These are phyloP conservation scores for Coemansia sp. DNA, from an alignment of 192 early-diverging fungal species.

Conservation along the genomic window DNA sequence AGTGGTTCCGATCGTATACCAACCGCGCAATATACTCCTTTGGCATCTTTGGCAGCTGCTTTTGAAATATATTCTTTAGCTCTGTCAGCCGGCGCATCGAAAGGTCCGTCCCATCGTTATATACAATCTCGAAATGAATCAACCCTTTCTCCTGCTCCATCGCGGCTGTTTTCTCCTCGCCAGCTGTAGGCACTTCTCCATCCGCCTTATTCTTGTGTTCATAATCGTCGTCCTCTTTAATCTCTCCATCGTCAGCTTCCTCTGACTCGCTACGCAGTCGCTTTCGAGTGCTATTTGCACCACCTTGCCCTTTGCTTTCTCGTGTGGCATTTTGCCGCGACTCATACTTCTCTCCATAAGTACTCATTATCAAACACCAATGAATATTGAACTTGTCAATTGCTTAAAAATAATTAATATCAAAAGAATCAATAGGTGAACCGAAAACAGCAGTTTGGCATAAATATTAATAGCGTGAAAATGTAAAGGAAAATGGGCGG, in stretches of 20 bases:
- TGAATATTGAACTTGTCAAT: too few species aligned
- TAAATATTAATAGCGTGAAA: neutral
- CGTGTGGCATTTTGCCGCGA: constrained; percentile 44
- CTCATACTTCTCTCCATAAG: constrained; percentile 52
- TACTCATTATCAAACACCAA: constrained; percentile 16
- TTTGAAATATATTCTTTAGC: constrained; percentile 94
- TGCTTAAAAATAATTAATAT: neutral
- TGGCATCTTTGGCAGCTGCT: constrained; percentile 98
- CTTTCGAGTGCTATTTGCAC: constrained; percentile 19
- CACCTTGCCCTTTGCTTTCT: constrained; percentile 6
- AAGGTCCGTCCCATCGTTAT: constrained; percentile 74
- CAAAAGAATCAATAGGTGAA: neutral
- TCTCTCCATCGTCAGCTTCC: constrained; percentile 29
- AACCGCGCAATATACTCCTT: constrained; percentile 96
- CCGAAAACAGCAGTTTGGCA: neutral
- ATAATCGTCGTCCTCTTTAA: constrained; percentile 27
- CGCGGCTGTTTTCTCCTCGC: constrained; percentile 57
- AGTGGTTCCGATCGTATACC: constrained; percentile 93
- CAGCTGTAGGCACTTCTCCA: constrained; percentile 12
- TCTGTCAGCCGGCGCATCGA: constrained; percentile 89
- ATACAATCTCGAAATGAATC: constrained; percentile 72
- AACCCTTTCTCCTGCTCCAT: constrained; percentile 64
- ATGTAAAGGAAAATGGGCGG: neutral
- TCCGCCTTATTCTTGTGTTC: constrained; percentile 9
- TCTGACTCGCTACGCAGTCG: constrained; percentile 35